Evolutionary conservation across 2,329 filamentous ascomycete genomes (phyloP).

Genomic region (Monascus ruber): DNA sequence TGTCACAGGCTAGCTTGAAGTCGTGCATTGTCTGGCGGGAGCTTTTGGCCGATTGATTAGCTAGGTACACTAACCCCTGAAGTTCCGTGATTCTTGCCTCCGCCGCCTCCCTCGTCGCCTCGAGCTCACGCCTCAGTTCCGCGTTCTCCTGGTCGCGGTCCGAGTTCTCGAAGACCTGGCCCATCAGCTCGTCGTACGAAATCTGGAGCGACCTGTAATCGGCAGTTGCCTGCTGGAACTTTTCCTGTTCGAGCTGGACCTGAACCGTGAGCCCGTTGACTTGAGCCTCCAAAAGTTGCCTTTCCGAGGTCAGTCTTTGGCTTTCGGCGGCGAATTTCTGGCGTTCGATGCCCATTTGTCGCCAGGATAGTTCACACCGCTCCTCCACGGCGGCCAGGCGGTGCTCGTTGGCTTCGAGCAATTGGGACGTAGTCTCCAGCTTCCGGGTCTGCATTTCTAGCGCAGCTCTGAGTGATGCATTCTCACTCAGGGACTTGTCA

Average conservation of each 20-base stretch:
- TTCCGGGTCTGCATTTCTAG: not conserved
- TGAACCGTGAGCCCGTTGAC: not conserved
- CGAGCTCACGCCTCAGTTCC: not conserved
- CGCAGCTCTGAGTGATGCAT: constrained; percentile 2
- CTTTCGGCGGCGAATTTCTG: constrained; percentile 1
- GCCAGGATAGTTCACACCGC: not conserved
- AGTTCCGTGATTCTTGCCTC: not conserved
- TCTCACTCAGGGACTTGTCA: constrained; percentile 1
- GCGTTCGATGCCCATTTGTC: not conserved
- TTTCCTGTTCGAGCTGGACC: not conserved
- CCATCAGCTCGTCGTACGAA: not conserved
- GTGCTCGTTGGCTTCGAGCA: constrained; percentile 1
- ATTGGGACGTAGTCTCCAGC: constrained; percentile 1
- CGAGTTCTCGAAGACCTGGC: not conserved
- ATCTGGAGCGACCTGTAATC: not conserved
- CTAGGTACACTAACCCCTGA: not conserved
- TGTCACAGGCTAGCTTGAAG: not conserved
- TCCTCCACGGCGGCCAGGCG: constrained; percentile 2
- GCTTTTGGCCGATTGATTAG: not conserved
- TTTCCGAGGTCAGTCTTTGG: not conserved
- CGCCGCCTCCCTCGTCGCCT: not conserved
- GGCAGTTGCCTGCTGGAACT: not conserved
- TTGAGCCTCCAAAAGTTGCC: not conserved
- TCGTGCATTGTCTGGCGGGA: not conserved
- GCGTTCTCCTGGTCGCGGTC: not conserved